Evolutionary conservation across 257 asterid genomes (phyloP), one percentile per base, ranked within the genome.

Genomic region (Cordia subcordata): DNA sequence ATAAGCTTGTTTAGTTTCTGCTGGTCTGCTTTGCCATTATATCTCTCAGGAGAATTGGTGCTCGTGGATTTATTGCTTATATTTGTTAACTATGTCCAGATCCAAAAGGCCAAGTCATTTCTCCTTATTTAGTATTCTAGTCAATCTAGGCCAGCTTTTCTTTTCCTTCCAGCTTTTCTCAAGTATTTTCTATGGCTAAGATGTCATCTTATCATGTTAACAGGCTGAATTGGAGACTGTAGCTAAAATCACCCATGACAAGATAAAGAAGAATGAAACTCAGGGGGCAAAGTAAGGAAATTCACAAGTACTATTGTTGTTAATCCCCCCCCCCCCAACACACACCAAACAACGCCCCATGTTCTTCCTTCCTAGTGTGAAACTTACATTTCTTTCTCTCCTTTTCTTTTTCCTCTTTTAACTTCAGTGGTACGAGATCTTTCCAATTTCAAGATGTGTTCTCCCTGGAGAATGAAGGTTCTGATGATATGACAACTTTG

Each of bases 201-300:
- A 59, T 44, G 55, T 21, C 64, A 18, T 56, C 20, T 74, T 27
- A 64, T 38, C 22, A 52, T 61, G 62, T 49, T 67, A 63, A 59
- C 84, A 90, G 98, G 98, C 95, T 61, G 90, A 77, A 57, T 63
- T 87, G 74, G 98, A 90, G 87, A 87, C 95, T 47, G 98, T 90
- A 65, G 95, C 84, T 61, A 87, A 80, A 76, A 73, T 90, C 67
- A 81, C 94, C 65, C 95, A 76, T 66, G 98, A 90, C 66, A 90
- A 84, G 75, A 66, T 60, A 55, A 88, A 81, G 89, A 90, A 82
- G 74, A 86, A 90, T 62, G 97, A 87, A 57, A 85, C 91, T 22
- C 77, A 71, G 23, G 94, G 84, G 68, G 71, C 87, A 17, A 90
- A 87, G 96, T 90, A 81, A 81, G 87, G 57, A 65, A 35, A 11